phyloP scores from a whole-genome alignment of 768 basidiomycete species.

The Pleurotus platypus region DNA sequence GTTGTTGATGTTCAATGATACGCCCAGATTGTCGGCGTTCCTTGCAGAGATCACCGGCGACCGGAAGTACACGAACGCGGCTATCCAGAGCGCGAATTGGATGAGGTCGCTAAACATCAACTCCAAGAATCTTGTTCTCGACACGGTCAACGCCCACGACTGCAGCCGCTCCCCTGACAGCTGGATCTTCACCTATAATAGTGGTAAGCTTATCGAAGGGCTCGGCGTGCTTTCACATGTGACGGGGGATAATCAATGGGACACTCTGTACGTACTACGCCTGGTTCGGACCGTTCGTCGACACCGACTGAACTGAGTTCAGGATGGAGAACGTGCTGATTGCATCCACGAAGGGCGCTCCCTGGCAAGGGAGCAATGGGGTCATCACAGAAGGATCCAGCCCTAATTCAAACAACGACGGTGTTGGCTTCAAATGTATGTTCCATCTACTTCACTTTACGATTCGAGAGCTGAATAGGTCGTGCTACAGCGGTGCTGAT shows the following conservation, averaged over 20 bases:
- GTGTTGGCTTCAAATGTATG: conserved; percentile 50
- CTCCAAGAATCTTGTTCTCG: conserved; percentile 36
- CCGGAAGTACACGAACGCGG: conserved; percentile 41
- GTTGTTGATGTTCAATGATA: background rate
- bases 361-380: conserved; percentile 46
- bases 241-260: conserved; percentile 39
- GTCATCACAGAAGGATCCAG: conserved; percentile 50
- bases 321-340: conserved; percentile 34
- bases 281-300: no score
- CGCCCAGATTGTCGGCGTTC: conserved; percentile 41
- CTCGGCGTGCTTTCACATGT: conserved; percentile 40
- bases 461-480: background rate
- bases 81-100: conserved; percentile 44
- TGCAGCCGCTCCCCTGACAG: conserved; percentile 41
- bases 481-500: conserved; percentile 35
- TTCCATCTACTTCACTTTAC: background rate
- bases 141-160: conserved; percentile 42
- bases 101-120: conserved; percentile 44
- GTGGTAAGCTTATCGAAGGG: conserved; percentile 51
- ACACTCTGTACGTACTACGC: conserved; percentile 28
- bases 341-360: conserved; percentile 37
- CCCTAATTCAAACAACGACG: conserved; percentile 37
- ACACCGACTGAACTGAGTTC: background rate
- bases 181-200: conserved; percentile 54
- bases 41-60: conserved; percentile 44